Evolutionary conservation across 768 basidiomycete species (phyloP), one percentile per base, ranked within the genome.

Genomic region (Austroboletus festivus): DNA sequence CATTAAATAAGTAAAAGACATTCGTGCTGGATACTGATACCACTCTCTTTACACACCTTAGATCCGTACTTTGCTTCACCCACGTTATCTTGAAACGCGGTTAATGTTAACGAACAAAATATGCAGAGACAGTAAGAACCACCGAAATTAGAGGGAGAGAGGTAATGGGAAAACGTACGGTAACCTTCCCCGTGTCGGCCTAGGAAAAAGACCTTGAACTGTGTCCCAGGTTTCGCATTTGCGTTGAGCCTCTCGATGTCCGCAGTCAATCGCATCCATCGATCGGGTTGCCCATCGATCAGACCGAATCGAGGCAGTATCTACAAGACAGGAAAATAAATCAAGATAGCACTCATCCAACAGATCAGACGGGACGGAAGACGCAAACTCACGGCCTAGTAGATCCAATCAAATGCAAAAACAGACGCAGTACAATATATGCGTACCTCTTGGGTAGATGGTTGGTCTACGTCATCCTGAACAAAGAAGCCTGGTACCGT

Each of bases 121-220:
- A n/a, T n/a, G n/a, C n/a, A n/a, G n/a, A n/a, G n/a, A n/a, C n/a
- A n/a, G n/a, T n/a, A n/a, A n/a, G n/a, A n/a, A n/a, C n/a, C n/a
- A n/a, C n/a, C n/a, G n/a, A n/a, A n/a, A n/a, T n/a, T n/a, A n/a
- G n/a, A n/a, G n/a, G n/a, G n/a, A 33, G 15, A 12, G 18, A 33
- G n/a, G 10, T 20, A 12, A 9, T 4, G 0, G 5, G 19, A 12
- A 31, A 10, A 59, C 60, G 45, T 18, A 61, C 60, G 60, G 40
- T 61, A 61, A 9, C 86, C 88, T 64, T 89, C 71, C 1, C 88
- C 88, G 52, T 91, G 88, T 54, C 88, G 71, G 3, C 77, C 78
- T 2, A 89, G 63, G 48, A 84, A 78, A 46, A 89, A 69, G 12
- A 86, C 69, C 56, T 89, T 90, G 68, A 47, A 53, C 15, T 48